Base-by-base conservation (phyloP, 176 grass and related monocot genomes). In the Guadua angustifolia region DNA sequence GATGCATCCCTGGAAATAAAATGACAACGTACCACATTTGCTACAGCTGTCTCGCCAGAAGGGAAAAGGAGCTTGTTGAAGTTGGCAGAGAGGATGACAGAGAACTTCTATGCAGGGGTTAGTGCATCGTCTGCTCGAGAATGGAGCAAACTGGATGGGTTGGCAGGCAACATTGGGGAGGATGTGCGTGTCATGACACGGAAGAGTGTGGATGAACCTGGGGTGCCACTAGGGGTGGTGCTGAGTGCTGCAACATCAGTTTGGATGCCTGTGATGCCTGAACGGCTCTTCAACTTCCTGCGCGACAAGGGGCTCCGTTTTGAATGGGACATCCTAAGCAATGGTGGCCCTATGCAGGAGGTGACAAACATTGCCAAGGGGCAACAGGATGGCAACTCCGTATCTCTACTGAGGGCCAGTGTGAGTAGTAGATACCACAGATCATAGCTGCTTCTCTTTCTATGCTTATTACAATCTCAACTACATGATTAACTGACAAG, bases 251-350 rank as follows among this genome's bases (percentile, higher is more conserved):
- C 97, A 17, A 96, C 97, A 22, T 90, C 97, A 0, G 93, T 99
- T 4, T 99, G 93, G 97, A 74, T 99, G 36, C 93, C 90, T 15
- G 87, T 90, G 29, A n/a, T 82, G 18, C 74, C 93, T 19, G 79
- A 94, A 35, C 69, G 78, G 47, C 77, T 99, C 36, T 99, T 99
- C 85, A 74, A 96, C 80, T 99, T 96, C 79, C 78, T 99, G 74
- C 91, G 93, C 51, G 26, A 94, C 22, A 84, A 95, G 74, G 69
- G 21, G 66, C 71, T 90, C 1, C 93, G 97, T 0, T 79, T 81
- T 74, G 86, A 96, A 87, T 99, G 97, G 97, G 97, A 99, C 80
- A 99, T 99, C 62, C 91, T 99, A 39, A 94, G 91, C 33, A 94
- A 94, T 51, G 93, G 93, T 47, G 88, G 91, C 40, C 93, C 91